These are phyloP conservation scores for Aspergillus bridgeri DNA, from an alignment of 495 filamentous ascomycete genomes.

Conservation along the genomic window DNA sequence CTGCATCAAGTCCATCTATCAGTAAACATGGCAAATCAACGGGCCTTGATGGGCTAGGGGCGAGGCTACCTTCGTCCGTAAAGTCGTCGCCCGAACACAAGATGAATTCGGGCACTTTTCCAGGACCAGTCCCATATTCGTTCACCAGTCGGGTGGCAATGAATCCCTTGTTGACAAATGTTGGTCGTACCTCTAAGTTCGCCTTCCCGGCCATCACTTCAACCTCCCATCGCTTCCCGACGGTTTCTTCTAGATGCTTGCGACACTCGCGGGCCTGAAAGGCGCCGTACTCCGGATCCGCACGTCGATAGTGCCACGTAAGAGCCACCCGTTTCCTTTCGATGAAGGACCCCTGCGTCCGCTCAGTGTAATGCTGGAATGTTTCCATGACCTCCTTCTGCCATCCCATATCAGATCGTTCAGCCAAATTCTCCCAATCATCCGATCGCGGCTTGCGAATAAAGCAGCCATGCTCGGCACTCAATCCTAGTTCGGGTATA, in stretches of 20 bases:
- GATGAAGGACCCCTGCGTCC: constrained; percentile 83
- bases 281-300: constrained; percentile 76
- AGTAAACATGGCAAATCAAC: background rate
- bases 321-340: constrained; percentile 88
- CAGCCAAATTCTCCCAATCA: constrained; percentile 83
- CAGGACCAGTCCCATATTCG: constrained; percentile 52
- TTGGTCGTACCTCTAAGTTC: constrained; percentile 94
- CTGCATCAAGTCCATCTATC: constrained; percentile 20
- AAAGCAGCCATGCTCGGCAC: constrained; percentile 94
- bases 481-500: constrained; percentile 79
- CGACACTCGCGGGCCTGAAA: constrained; percentile 75
- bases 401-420: constrained; percentile 83
- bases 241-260: constrained; percentile 67
- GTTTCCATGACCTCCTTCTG: constrained; percentile 73
- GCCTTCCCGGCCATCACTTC: constrained; percentile 96
- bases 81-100: constrained; percentile 92
- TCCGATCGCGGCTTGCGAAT: constrained; percentile 69
- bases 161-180: constrained; percentile 93
- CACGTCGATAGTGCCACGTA: constrained; percentile 94
- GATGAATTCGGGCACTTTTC: constrained; percentile 67
- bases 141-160: constrained; percentile 76
- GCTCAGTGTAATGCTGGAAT: constrained; percentile 81
- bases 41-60: background rate
- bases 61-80: constrained; percentile 83
- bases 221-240: constrained; percentile 75